These are phyloP conservation scores for Exserohilum rostratum DNA, from an alignment of 2,329 filamentous ascomycete genomes.

Conservation along the genomic window DNA sequence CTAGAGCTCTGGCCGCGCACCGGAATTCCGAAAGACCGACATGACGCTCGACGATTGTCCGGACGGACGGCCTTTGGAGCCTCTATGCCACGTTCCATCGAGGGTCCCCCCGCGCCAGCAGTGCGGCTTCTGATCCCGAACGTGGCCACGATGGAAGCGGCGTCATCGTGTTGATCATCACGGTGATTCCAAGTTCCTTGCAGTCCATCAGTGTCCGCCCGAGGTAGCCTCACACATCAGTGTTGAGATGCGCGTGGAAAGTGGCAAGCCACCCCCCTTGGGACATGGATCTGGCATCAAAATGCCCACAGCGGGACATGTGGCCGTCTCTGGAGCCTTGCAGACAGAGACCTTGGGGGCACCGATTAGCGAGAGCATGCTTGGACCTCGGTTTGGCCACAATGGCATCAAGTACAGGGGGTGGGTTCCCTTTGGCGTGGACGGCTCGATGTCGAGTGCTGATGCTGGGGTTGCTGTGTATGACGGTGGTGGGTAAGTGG, in stretches of 20 bases:
- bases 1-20: conserved; percentile 2
- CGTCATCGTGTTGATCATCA: not conserved
- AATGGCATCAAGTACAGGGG: not conserved
- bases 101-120: not conserved
- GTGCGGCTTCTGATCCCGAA: not conserved
- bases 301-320: not conserved
- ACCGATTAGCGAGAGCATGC: not conserved
- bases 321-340: not conserved
- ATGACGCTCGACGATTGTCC: not conserved
- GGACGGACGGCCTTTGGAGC: not conserved
- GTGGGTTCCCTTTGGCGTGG: conserved; percentile 1
- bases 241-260: conserved; percentile 3
- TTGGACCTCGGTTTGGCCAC: conserved; percentile 3
- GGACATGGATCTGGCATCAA: not conserved
- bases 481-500: conserved; percentile 15
- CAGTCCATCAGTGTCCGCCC: not conserved
- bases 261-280: conserved; percentile 2
- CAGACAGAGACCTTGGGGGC: conserved; percentile 1
- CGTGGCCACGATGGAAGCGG: not conserved
- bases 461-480: conserved; percentile 4
- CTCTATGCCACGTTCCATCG: not conserved
- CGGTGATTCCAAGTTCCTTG: not conserved
- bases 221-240: not conserved
- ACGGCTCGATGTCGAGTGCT: conserved; percentile 5
- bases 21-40: conserved; percentile 9